phyloP scores from a whole-genome alignment of 441 rosid species.

The Daphne laureola region DNA sequence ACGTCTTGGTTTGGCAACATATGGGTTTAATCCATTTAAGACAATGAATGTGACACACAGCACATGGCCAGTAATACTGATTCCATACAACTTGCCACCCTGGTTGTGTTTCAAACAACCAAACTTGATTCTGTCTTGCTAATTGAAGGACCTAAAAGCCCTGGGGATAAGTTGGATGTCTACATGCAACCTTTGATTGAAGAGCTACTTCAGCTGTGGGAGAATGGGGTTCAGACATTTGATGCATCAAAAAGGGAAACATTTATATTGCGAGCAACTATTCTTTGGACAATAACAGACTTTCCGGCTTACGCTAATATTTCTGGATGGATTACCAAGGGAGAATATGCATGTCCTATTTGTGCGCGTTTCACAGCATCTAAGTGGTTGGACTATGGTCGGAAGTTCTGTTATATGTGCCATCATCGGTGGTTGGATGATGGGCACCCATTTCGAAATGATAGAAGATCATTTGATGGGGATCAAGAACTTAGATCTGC shows the following conservation, averaged over 20 bases:
- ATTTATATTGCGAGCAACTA: not conserved
- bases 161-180: no score
- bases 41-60: no score
- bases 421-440: not conserved
- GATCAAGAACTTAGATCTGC: not conserved
- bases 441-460: not conserved
- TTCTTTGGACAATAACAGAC: conserved; percentile 1
- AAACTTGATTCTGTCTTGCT: no score
- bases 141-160: no score
- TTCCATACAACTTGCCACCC: no score
- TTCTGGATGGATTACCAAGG: not conserved
- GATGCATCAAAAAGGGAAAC: not conserved
- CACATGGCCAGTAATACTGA: no score
- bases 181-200: not conserved
- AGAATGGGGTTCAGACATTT: not conserved
- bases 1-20: not conserved
- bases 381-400: not conserved
- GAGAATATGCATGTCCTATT: not conserved
- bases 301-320: not conserved
- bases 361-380: not conserved
- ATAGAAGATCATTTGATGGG: not conserved
- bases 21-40: no score
- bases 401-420: not conserved
- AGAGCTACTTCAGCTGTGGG: not conserved
- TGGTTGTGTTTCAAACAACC: no score